Conservation (phyloP, 73 alveolate genomes). For the Paramecium octaurelia region DNA sequence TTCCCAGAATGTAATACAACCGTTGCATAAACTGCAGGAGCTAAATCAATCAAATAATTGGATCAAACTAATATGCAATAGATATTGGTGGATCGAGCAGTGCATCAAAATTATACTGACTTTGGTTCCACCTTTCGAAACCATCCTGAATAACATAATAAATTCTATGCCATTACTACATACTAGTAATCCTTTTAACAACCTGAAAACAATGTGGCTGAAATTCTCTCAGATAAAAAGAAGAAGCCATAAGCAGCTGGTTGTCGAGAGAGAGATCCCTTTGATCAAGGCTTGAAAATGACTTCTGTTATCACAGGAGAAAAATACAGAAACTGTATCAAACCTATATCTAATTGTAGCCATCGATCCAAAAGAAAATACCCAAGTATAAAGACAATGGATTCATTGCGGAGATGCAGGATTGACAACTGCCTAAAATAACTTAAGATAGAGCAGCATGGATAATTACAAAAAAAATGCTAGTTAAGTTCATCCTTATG, state of each 20-base stretch:
- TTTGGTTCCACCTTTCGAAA: conserved; percentile 25
- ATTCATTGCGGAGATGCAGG: conserved; percentile 31
- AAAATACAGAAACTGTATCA: conserved; percentile 1
- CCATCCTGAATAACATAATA: conserved; percentile 49
- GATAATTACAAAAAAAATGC: neutral
- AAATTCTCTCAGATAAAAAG: neutral
- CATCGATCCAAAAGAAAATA: conserved; percentile 38
- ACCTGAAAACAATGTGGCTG: conserved; percentile 4
- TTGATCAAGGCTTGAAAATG: conserved; percentile 32
- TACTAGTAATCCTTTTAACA: conserved; percentile 24
- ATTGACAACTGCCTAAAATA: conserved; percentile 14
- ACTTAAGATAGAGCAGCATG: neutral
- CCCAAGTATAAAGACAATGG: conserved; percentile 14
- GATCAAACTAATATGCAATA: conserved; percentile 42
- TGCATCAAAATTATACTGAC: conserved; percentile 18
- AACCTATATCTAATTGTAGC: neutral
- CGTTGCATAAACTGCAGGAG: conserved; percentile 47
- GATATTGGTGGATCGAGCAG: conserved; percentile 32
- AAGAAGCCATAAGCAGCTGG: neutral
- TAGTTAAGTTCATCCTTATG: conserved; percentile 18
- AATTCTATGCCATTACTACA: conserved; percentile 46
- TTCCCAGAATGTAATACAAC: conserved; percentile 50
- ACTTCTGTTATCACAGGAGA: conserved; percentile 38
- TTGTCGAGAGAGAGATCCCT: conserved; percentile 36
- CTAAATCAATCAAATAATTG: conserved; percentile 9